Percentiles rank a stretch among this genome's conserved stretches.
These are phyloP conservation scores for Vitis hybrid DNA, from an alignment of 177 flowering plant species.

Conservation along the genomic window DNA sequence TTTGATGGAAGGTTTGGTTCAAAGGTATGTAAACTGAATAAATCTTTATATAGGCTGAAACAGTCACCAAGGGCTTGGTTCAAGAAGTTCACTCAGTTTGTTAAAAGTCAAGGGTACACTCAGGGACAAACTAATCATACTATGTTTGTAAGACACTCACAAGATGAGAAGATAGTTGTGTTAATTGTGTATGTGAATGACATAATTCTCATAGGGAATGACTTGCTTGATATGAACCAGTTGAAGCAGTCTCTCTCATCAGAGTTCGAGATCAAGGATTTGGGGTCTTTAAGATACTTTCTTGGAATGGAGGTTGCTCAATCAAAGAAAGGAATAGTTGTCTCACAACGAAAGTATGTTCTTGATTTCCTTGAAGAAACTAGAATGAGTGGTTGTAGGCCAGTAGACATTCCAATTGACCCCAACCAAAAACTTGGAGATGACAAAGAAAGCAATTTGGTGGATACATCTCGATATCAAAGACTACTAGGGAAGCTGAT, in stretches of 20 bases:
- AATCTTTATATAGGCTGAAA: too few relatives aligned
- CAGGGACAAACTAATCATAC: background rate
- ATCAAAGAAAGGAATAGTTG: too few relatives aligned
- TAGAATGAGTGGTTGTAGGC: too few relatives aligned
- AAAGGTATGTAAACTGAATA: background rate
- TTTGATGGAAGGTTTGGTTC: background rate
- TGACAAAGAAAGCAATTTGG: too few relatives aligned
- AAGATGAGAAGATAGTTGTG: background rate
- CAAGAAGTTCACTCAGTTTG: background rate
- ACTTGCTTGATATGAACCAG: background rate
- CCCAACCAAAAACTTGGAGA: too few relatives aligned
- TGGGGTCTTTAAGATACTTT: too few relatives aligned
- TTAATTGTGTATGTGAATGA: background rate
- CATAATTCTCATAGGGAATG: background rate
- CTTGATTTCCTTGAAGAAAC: too few relatives aligned
- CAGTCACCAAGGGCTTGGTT: constrained; percentile 4
- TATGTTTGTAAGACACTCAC: constrained; percentile 1
- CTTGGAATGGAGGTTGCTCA: too few relatives aligned
- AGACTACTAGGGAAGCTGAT: background rate
- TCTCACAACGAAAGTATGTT: too few relatives aligned
- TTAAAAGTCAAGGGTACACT: background rate
- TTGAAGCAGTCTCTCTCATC: background rate
- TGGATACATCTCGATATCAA: background rate
- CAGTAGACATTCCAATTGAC: too few relatives aligned
- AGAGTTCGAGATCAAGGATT: too few relatives aligned